phyloP scores from a whole-genome alignment of 345 rosid species.

The Citrus unshiu region DNA sequence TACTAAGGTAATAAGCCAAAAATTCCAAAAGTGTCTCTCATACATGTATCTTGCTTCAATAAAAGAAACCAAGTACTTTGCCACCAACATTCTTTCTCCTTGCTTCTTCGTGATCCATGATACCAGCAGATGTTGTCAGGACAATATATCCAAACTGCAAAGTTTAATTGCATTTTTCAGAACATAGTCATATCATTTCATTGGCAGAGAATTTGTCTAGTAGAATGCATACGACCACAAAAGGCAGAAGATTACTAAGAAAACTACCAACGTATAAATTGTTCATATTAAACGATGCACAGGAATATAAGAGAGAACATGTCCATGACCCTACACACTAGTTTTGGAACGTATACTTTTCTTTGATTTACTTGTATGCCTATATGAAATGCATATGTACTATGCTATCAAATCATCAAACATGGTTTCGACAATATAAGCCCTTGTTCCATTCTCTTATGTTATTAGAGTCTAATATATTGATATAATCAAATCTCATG shows the following conservation, averaged over 20 bases:
- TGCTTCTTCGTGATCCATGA: constrained; percentile 91
- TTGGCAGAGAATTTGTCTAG: neutral
- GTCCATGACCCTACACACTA: neutral
- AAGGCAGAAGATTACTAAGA: neutral
- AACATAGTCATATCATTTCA: neutral
- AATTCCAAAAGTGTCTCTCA: neutral
- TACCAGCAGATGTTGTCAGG: constrained; percentile 79
- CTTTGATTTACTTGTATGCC: neutral
- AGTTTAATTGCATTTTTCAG: neutral
- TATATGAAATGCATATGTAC: neutral
- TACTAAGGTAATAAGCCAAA: constrained; percentile 11
- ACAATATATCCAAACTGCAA: constrained; percentile 79
- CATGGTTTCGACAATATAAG: neutral
- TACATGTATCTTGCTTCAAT: constrained; percentile 20
- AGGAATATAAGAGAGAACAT: neutral
- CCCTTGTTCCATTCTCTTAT: neutral
- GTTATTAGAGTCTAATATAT: neutral
- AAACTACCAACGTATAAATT: neutral
- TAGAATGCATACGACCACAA: neutral
- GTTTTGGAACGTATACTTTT: neutral
- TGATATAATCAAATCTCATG: neutral
- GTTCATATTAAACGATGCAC: neutral
- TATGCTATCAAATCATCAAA: neutral
- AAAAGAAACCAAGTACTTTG: constrained; percentile 76
- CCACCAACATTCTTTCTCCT: constrained; percentile 89